Base-by-base conservation (phyloP, 306 rosid species). In the Castanopsis chinensis region DNA sequence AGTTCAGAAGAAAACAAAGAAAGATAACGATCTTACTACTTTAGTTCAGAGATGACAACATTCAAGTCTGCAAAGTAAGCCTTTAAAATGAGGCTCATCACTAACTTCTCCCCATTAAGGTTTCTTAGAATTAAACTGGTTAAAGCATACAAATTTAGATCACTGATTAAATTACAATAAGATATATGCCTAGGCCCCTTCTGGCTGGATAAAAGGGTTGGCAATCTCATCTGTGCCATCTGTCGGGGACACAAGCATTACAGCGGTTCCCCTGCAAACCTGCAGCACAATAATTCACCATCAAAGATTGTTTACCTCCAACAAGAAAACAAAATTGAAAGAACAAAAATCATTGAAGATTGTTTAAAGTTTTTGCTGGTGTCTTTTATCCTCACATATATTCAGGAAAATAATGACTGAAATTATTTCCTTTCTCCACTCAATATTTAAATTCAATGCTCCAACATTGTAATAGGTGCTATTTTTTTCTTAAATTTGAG, bases 211-310 rank as follows among this genome's bases (percentile, higher is more conserved):
- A 76, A 95, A 95, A 61, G 99, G 99, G 91, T 95, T 95, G 21
- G 97, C 94, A 70, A 95, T 95, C 92, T 92, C 99, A 79, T 95
- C 98, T 30, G 99, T 95, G 27, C 99, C 99, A 75, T 95, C 99
- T 52, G 97, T 91, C 73, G 99, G 99, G 30, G 99, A 95, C 80
- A 95, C 99, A 15, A 95, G 98, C 99, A 95, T 95, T 43, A 95
- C 99, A 61, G 99, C 99, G 72, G 99, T 95, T 86, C 99, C 99
- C 84, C 99, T 90, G 69, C 99, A 95, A 69, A 92, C 98, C 99
- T 95, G 91, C 85, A 84, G 45, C 32, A 70, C 23, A 64, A 78
- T 37, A 77, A 73, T 18, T 59, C n/a, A 35, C 5, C 51, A 35
- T 67, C 72, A 49, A 49, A 41, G 45, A 43, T 33, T 43, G 52